Conservation (phyloP, 108 stramenopile species). For the Pseudonitzschia pungens region DNA sequence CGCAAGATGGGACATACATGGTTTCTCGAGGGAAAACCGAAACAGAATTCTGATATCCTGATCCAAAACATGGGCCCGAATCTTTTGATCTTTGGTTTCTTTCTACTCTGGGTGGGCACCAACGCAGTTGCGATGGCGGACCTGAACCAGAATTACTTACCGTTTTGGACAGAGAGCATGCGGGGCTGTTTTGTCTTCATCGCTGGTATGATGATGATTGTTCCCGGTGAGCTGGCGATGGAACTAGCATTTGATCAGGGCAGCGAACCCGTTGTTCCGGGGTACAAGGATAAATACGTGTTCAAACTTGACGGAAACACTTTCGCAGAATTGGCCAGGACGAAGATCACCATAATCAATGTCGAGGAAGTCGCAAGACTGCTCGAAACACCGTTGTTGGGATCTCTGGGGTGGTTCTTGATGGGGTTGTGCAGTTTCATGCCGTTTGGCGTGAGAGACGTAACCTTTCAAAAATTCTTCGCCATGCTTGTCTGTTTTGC, state of each 20-base stretch:
- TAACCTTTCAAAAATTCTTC: conserved; percentile 25
- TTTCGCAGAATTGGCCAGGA: conserved; percentile 8
- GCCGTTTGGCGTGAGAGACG: conserved; percentile 22
- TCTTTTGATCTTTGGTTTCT: conserved; percentile 25
- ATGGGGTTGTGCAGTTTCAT: conserved; percentile 26
- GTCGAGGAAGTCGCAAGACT: not conserved
- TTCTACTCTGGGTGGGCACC: conserved; percentile 26
- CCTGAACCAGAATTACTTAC: conserved; percentile 13
- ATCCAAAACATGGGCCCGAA: conserved; percentile 15
- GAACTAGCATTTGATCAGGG: conserved; percentile 33
- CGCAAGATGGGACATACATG: conserved; percentile 33
- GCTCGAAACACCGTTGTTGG: conserved; percentile 26
- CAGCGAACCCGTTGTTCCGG: conserved; percentile 15
- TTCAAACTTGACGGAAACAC: conserved; percentile 20
- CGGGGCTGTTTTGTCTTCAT: conserved; percentile 22
- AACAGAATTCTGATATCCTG: not conserved
- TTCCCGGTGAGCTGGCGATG: conserved; percentile 23
- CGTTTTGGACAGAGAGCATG: conserved; percentile 13
- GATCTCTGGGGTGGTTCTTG: conserved; percentile 23
- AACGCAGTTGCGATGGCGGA: conserved; percentile 19
- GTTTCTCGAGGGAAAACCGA: conserved; percentile 19
- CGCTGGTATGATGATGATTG: conserved; percentile 23
- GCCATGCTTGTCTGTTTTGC: conserved; percentile 6
- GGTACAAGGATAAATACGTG: not conserved
- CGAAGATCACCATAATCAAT: not conserved